Evolutionary conservation across 2,329 filamentous ascomycete species (phyloP).

Genomic region (Epichloe sibirici): DNA sequence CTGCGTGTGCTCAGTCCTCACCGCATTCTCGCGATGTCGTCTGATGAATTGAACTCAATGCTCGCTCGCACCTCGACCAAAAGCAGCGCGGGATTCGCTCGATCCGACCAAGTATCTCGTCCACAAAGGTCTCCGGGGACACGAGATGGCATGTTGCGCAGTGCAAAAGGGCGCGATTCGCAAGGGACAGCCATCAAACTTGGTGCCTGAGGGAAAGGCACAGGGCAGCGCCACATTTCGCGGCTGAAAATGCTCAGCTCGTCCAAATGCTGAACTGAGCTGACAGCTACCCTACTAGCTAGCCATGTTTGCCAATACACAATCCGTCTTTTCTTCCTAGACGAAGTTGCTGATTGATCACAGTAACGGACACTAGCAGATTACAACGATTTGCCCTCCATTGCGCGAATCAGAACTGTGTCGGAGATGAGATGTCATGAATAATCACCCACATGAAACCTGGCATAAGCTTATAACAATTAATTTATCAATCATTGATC

Average conservation of each 20-base stretch:
- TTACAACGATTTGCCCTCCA: too few relatives aligned
- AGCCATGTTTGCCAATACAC: neutral
- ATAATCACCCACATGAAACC: too few relatives aligned
- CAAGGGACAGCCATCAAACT: neutral
- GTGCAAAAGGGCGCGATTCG: neutral
- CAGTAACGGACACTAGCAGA: too few relatives aligned
- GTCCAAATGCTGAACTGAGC: neutral
- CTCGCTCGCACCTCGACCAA: neutral
- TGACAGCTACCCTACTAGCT: neutral
- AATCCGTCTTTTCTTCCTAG: too few relatives aligned
- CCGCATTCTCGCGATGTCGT: neutral
- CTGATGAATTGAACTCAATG: neutral
- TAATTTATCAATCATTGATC: too few relatives aligned
- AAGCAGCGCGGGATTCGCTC: neutral
- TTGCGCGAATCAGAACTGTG: too few relatives aligned
- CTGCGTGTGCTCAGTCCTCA: neutral
- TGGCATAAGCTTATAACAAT: too few relatives aligned
- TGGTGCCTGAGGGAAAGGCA: neutral
- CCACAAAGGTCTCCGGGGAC: neutral
- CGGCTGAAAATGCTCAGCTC: constrained; percentile 2
- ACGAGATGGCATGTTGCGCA: neutral
- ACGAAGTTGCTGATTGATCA: too few relatives aligned
- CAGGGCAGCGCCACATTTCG: constrained; percentile 1
- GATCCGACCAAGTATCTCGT: neutral
- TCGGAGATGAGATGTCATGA: too few relatives aligned